phyloP scores from a whole-genome alignment of 1,284 basidiomycete genomes.

The Irpex sp. region DNA sequence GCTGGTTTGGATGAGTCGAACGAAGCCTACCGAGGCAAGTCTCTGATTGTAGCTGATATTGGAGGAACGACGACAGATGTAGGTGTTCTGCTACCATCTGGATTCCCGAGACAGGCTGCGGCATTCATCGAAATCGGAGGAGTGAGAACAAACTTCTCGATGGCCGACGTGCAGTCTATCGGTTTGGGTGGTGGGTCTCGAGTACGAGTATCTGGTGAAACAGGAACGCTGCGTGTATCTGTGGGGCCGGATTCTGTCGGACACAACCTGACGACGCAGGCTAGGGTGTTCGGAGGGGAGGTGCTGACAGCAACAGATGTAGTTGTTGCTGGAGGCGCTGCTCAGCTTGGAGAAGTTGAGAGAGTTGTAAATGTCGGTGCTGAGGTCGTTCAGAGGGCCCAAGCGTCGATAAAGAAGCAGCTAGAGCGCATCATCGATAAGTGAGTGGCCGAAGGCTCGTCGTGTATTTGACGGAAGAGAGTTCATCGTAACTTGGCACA shows the following conservation, averaged over 20 bases:
- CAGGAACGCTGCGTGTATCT: conserved; percentile 28
- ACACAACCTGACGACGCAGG: conserved; percentile 43
- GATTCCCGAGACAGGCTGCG: conserved; percentile 49
- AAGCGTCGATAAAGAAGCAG: conserved; percentile 41
- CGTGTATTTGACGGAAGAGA: too few relatives aligned
- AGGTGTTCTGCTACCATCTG: conserved; percentile 46
- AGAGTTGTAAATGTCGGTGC: conserved; percentile 29
- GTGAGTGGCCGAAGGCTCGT: conserved; percentile 5
- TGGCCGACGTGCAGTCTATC: conserved; percentile 49
- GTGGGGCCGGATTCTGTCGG: conserved; percentile 60
- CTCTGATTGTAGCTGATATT: conserved; percentile 53
- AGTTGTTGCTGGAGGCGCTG: conserved; percentile 35
- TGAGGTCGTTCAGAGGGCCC: conserved; percentile 28
- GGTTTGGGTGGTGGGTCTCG: conserved; percentile 56
- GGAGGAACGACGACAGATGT: conserved; percentile 57
- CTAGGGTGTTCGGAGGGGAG: conserved; percentile 46
- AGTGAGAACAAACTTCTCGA: conserved; percentile 42
- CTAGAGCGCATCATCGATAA: conserved; percentile 41
- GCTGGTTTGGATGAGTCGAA: conserved; percentile 36
- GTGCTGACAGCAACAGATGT: conserved; percentile 53
- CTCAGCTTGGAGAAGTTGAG: conserved; percentile 34
- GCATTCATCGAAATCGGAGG: conserved; percentile 43
- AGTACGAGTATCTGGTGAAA: conserved; percentile 29
- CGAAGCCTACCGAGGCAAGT: conserved; percentile 28
- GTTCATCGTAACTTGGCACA: not conserved